These are phyloP conservation scores for Blastomyces parvus DNA, from an alignment of 2,329 filamentous ascomycete genomes.

Conservation along the genomic window DNA sequence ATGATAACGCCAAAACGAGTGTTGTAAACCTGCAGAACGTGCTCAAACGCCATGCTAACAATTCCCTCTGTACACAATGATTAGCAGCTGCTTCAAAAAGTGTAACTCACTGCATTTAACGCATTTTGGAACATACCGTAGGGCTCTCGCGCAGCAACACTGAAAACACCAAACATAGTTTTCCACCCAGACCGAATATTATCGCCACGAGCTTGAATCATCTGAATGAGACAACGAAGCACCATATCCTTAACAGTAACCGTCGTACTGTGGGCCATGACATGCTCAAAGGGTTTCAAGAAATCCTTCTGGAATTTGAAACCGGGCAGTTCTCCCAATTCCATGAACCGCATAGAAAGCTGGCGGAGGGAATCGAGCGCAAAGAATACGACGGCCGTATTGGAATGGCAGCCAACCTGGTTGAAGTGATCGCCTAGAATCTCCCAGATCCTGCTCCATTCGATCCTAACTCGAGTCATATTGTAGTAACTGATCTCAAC, in stretches of 20 bases:
- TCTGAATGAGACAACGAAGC: slow-evolving; percentile 88
- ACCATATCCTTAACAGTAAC: slow-evolving; percentile 97
- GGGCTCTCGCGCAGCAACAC: slow-evolving; percentile 82
- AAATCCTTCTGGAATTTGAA: slow-evolving; percentile 99
- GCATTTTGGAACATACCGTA: slow-evolving; percentile 47
- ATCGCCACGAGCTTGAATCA: slow-evolving; percentile 94
- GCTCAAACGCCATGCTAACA: slow-evolving; percentile 93
- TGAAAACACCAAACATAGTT: slow-evolving; percentile 99
- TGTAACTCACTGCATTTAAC: background rate
- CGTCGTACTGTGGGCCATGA: slow-evolving; percentile 85
- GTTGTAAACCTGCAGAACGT: slow-evolving; percentile 91
- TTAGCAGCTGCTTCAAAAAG: background rate
- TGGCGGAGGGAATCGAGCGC: slow-evolving; percentile 91
- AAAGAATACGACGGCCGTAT: slow-evolving; percentile 95
- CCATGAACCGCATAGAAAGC: slow-evolving; percentile 97
- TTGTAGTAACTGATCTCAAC: slow-evolving; percentile 99
- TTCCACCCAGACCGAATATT: slow-evolving; percentile 98
- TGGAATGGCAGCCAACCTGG: slow-evolving; percentile 89
- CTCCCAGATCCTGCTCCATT: slow-evolving; percentile 97
- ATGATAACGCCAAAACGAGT: slow-evolving; percentile 93
- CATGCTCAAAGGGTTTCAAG: slow-evolving; percentile 93
- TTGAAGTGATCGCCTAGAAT: slow-evolving; percentile 98
- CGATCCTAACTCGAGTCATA: slow-evolving; percentile 95
- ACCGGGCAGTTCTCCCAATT: slow-evolving; percentile 91
- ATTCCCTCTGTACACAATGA: slow-evolving; percentile 58